A percentile compares a stretch with the other conserved stretches of the same genome.
phyloP scores from a whole-genome alignment of 768 basidiomycete genomes.

The Termitomyces sp. region DNA sequence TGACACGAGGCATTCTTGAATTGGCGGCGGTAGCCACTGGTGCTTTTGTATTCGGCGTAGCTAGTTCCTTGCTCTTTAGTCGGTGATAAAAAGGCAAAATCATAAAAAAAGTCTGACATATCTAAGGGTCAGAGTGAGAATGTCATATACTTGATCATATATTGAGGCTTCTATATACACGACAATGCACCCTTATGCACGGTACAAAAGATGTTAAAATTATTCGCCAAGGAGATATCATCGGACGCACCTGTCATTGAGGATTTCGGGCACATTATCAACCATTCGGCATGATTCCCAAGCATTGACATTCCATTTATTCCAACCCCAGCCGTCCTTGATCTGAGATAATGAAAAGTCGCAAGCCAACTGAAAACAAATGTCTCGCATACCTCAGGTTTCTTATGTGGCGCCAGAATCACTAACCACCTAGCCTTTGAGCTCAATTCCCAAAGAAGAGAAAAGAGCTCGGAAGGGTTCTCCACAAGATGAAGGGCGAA shows the following conservation, averaged over 20 bases:
- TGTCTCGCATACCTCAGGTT: slow-evolving; percentile 53
- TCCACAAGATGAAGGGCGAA: slow-evolving; percentile 73
- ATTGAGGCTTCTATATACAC: slow-evolving; percentile 47
- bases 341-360: slow-evolving; percentile 35
- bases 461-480: slow-evolving; percentile 57
- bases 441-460: slow-evolving; percentile 63
- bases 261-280: slow-evolving; percentile 40
- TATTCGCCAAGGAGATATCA: neutral
- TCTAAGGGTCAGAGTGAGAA: neutral
- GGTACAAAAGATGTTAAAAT: neutral
- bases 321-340: slow-evolving; percentile 67
- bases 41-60: slow-evolving; percentile 33
- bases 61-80: slow-evolving; percentile 28
- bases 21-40: slow-evolving; percentile 31
- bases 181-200: slow-evolving; percentile 44
- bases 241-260: slow-evolving; percentile 41
- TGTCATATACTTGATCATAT: slow-evolving; percentile 10
- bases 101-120: neutral
- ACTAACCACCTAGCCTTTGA: slow-evolving; percentile 62
- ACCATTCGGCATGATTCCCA: slow-evolving; percentile 43
- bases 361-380: neutral
- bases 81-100: slow-evolving; percentile 18
- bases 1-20: slow-evolving; percentile 10
- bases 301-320: slow-evolving; percentile 51
- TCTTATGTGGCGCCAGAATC: slow-evolving; percentile 73